Percentiles rank a stretch among this genome's conserved stretches.
These are phyloP conservation scores for Candolleomyces eurysporus DNA, from an alignment of 768 basidiomycete species.

Conservation along the genomic window DNA sequence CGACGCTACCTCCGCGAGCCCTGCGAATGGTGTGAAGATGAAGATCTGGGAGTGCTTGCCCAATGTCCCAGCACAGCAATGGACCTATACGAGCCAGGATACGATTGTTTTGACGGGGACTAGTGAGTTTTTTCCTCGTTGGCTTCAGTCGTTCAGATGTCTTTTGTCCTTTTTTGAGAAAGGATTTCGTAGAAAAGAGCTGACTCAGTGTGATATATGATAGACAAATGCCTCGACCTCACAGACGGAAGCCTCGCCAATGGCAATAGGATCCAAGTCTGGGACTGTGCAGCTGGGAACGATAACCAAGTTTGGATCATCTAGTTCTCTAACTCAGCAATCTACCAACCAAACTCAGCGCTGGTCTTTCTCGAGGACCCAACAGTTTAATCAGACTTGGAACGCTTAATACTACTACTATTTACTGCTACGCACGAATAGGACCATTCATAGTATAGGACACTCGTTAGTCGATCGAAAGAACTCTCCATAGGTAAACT, in stretches of 20 bases:
- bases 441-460: too few relatives aligned
- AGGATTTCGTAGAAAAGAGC: background rate
- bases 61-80: slow-evolving; percentile 17
- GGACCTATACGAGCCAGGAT: slow-evolving; percentile 15
- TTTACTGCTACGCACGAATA: too few relatives aligned
- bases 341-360: too few relatives aligned
- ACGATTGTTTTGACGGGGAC: slow-evolving; percentile 11
- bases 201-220: background rate
- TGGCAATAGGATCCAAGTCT: slow-evolving; percentile 17
- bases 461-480: too few relatives aligned
- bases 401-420: too few relatives aligned
- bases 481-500: too few relatives aligned
- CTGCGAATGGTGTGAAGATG: slow-evolving; percentile 18
- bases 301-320: slow-evolving; percentile 17
- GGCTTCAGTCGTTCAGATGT: background rate
- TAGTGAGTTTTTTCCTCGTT: background rate
- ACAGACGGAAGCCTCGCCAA: slow-evolving; percentile 18
- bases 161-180: background rate
- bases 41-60: slow-evolving; percentile 23
- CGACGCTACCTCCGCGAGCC: slow-evolving; percentile 13
- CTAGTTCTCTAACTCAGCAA: background rate
- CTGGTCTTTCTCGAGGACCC: too few relatives aligned
- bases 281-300: slow-evolving; percentile 16
- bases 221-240: slow-evolving; percentile 21
- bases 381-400: too few relatives aligned